A percentile compares a stretch with the other conserved stretches of the same genome.
Evolutionary conservation across 768 basidiomycete species (phyloP).

Genomic region (Tricholoma sp.): DNA sequence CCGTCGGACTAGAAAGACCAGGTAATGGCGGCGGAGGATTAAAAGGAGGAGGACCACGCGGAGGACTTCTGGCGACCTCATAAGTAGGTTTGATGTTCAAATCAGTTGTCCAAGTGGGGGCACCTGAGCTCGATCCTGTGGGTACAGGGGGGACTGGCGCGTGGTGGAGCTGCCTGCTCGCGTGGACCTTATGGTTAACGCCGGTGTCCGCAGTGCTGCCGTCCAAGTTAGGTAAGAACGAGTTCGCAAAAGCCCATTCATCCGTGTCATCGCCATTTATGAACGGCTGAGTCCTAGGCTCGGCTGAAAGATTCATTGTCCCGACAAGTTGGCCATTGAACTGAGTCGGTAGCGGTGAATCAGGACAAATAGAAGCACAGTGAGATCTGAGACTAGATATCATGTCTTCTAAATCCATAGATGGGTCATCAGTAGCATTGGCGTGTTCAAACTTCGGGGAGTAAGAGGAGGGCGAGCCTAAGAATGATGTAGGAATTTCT

Average conservation of each 20-base stretch:
- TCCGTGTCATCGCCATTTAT: conserved; percentile 16
- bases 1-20: conserved; percentile 2
- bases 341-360: neutral
- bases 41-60: conserved; percentile 11
- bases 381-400: conserved; percentile 37
- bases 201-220: neutral
- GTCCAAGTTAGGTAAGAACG: conserved; percentile 16
- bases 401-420: conserved; percentile 38
- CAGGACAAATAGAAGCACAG: conserved; percentile 23
- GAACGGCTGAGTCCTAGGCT: conserved; percentile 10
- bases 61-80: neutral
- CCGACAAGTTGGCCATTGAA: conserved; percentile 1
- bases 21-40: conserved; percentile 19
- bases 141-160: neutral
- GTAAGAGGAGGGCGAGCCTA: conserved; percentile 36
- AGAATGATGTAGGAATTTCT: conserved; percentile 38
- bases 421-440: conserved; percentile 16
- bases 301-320: conserved; percentile 5
- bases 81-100: neutral
- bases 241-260: conserved; percentile 35
- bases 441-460: conserved; percentile 27
- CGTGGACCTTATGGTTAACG: neutral
- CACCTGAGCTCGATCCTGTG: neutral
- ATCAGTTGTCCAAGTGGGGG: neutral
- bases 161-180: neutral